A percentile compares a stretch with the other conserved stretches of the same genome.
Conservation (phyloP, 2,329 filamentous ascomycete genomes). For the Aspergillus fischeri region DNA sequence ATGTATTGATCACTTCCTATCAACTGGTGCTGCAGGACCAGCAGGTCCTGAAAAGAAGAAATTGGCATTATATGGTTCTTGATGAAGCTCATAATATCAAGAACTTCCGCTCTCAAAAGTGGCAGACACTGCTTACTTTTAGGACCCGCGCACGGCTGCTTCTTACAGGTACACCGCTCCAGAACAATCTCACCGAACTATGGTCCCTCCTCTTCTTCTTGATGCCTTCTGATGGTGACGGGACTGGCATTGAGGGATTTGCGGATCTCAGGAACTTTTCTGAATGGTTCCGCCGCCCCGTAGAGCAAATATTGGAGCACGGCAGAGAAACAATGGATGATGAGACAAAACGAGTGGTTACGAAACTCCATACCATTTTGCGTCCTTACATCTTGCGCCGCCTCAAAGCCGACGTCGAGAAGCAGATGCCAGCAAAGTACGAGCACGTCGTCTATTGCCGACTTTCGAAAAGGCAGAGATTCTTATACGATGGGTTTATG, state of each 20-base stretch:
- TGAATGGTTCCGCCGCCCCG: slow-evolving; percentile 90
- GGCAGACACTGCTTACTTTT: slow-evolving; percentile 92
- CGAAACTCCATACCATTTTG: slow-evolving; percentile 88
- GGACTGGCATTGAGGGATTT: slow-evolving; percentile 81
- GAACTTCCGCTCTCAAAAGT: slow-evolving; percentile 95
- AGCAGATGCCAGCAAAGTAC: slow-evolving; percentile 97
- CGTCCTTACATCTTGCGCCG: slow-evolving; percentile 87
- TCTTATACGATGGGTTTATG: slow-evolving; percentile 95
- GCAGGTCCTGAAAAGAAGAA: slow-evolving; percentile 83
- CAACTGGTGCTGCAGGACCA: slow-evolving; percentile 93
- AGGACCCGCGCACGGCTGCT: slow-evolving; percentile 83
- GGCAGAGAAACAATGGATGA: slow-evolving; percentile 92
- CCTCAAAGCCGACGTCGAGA: slow-evolving; percentile 94
- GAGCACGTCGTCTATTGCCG: slow-evolving; percentile 96
- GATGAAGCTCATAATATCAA: slow-evolving; percentile 99
- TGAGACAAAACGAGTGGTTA: slow-evolving; percentile 85
- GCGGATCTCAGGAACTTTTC: slow-evolving; percentile 95
- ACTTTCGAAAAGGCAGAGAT: slow-evolving; percentile 88
- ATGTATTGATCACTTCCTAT: slow-evolving; percentile 96
- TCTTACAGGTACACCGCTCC: slow-evolving; percentile 88
- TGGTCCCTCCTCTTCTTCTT: slow-evolving; percentile 97
- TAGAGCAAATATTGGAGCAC: slow-evolving; percentile 93
- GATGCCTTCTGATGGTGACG: slow-evolving; percentile 73
- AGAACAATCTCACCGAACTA: slow-evolving; percentile 93
- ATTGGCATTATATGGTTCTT: slow-evolving; percentile 97